Base-by-base conservation (phyloP, 345 rosid species). In the Citropsis articulata region DNA sequence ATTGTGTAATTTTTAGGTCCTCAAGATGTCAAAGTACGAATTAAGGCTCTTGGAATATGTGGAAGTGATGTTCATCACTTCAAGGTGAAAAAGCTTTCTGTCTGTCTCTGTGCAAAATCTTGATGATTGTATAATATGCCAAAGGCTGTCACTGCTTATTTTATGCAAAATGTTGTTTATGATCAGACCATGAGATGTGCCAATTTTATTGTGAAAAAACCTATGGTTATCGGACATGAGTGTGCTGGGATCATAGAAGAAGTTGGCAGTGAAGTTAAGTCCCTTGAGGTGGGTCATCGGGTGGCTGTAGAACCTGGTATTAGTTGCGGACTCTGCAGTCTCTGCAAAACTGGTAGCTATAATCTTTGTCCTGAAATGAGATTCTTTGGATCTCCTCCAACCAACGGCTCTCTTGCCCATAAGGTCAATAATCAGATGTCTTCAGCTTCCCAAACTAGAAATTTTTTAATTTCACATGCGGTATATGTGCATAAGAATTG, bases 211-310 rank as follows among this genome's bases (percentile, higher is more conserved):
- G 92, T 91, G 72, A 90, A 90, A 83, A 85, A 90, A 78, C 93
- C 95, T 6, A 90, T 91, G 95, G 91, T 90, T 7, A 84, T 91
- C 28, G 92, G 93, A 27, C 95, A 88, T 27, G 93, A 91, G 84
- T 91, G 88, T 79, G 95, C 95, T 66, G 92, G 93, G 75, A 79
- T 90, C 80, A 71, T 90, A 56, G 91, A 90, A 81, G 88, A 90
- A 81, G 80, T 87, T 19, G 93, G 92, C 62, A 84, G 86, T 3
- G 86, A 87, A 71, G 91, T 91, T 36, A 87, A 79, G 78, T 75
- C 82, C 72, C 81, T 91, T 24, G 86, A 65, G 5, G 85, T 79
- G 0, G 93, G 93, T 0, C 91, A 91, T 71, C 86, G 88, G 0
- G 91, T 90, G 40, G 96, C 92, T 0, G 55, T 91, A 60, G 96